These are phyloP conservation scores for Mortierella hygrophila DNA, from an alignment of 192 early-diverging fungal genomes.

Conservation along the genomic window DNA sequence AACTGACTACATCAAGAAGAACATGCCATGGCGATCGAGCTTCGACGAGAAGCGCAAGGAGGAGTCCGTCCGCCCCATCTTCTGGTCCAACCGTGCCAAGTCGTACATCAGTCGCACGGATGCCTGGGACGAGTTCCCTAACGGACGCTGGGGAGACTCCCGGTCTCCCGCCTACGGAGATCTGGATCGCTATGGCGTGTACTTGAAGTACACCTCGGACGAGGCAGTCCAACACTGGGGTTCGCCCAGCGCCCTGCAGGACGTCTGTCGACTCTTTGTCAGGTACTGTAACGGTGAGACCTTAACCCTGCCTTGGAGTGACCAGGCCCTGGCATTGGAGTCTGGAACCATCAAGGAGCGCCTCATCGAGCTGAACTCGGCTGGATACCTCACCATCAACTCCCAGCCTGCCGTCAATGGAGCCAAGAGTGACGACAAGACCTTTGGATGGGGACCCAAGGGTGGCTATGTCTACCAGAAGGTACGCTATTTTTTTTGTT, in stretches of 20 bases:
- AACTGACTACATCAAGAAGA: conserved; percentile 55
- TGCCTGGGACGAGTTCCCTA: conserved; percentile 98
- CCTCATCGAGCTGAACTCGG: conserved; percentile 78
- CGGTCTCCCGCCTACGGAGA: conserved; percentile 92
- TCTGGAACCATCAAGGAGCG: conserved; percentile 77
- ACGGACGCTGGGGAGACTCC: conserved; percentile 98
- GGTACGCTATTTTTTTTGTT: conserved; percentile 21
- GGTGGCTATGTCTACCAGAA: conserved; percentile 98
- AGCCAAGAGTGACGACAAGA: conserved; percentile 78
- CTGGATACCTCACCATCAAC: conserved; percentile 97
- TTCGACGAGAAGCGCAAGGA: conserved; percentile 89
- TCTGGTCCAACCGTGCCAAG: conserved; percentile 95
- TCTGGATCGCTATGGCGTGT: conserved; percentile 83
- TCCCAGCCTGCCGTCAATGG: conserved; percentile 96
- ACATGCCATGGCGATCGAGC: conserved; percentile 67
- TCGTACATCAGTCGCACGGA: conserved; percentile 93
- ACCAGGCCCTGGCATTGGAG: conserved; percentile 83
- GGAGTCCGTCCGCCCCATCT: conserved; percentile 98
- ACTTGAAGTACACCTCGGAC: conserved; percentile 77
- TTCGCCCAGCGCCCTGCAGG: conserved; percentile 71
- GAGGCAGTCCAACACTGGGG: conserved; percentile 84
- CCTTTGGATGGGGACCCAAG: conserved; percentile 95
- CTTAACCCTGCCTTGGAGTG: conserved; percentile 89
- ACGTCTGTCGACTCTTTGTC: conserved; percentile 83
- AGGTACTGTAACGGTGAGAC: conserved; percentile 82